Conservation (phyloP, 2,329 filamentous ascomycete genomes). For the Ophiostoma australiae region DNA sequence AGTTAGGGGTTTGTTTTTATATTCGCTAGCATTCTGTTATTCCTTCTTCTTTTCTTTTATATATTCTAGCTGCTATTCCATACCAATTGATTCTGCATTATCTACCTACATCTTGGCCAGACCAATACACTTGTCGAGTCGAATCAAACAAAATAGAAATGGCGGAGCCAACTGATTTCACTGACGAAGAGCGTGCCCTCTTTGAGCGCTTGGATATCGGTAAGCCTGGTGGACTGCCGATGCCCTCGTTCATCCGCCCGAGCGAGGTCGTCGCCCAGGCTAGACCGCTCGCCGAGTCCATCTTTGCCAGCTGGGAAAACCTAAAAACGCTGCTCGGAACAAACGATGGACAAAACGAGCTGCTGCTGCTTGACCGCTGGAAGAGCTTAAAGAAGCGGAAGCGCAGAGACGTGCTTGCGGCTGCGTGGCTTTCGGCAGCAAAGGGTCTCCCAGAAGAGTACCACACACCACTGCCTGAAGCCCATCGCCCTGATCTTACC, state of each 20-base stretch:
- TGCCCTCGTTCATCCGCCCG: not conserved
- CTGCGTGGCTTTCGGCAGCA: not conserved
- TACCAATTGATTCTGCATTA: not conserved
- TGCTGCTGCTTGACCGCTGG: not conserved
- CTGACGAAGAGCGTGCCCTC: not conserved
- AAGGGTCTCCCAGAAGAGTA: not conserved
- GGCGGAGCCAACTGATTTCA: not conserved
- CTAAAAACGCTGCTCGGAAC: not conserved
- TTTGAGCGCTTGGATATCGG: not conserved
- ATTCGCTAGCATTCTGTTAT: not conserved
- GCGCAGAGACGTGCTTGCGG: not conserved
- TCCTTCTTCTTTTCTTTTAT: not conserved
- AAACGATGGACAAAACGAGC: not conserved
- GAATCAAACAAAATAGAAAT: not conserved
- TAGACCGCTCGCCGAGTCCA: not conserved
- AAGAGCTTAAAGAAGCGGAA: not conserved
- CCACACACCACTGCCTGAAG: not conserved
- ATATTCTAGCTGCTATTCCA: not conserved
- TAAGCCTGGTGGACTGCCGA: not conserved
- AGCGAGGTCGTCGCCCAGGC: not conserved
- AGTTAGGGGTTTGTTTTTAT: not conserved
- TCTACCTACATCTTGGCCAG: not conserved
- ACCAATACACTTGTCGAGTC: too few relatives aligned
- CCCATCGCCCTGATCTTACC: not conserved
- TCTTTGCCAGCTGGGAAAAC: not conserved